phyloP scores from a whole-genome alignment of 2,329 filamentous ascomycete species.

The Botryotinia convoluta region DNA sequence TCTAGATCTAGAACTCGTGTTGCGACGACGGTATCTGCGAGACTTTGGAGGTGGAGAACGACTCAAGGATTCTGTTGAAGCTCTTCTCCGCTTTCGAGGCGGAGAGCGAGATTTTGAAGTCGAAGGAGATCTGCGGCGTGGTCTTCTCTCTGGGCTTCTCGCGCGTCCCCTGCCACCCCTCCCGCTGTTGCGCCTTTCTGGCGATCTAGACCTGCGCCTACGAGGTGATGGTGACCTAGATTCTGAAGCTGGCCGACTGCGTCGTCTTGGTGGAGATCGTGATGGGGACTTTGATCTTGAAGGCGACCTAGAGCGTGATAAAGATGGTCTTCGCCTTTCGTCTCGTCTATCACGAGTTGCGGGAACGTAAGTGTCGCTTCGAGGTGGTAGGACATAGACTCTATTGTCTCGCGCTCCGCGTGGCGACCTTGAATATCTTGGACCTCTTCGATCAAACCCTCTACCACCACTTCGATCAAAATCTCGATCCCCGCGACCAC shows the following conservation, averaged over 20 bases:
- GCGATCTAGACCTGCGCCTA: constrained; percentile 35
- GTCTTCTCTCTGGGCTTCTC: constrained; percentile 37
- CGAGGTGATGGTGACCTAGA: constrained; percentile 37
- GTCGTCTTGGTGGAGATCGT: constrained; percentile 33
- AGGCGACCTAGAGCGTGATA: constrained; percentile 35
- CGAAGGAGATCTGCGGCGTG: constrained; percentile 34
- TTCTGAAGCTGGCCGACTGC: constrained; percentile 34
- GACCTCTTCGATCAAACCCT: constrained; percentile 46
- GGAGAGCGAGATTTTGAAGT: constrained; percentile 33
- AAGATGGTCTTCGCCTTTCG: constrained; percentile 35
- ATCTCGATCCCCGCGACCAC: constrained; percentile 46
- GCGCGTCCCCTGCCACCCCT: constrained; percentile 34
- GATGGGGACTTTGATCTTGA: constrained; percentile 35
- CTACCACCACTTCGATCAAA: constrained; percentile 45
- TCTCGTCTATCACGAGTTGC: constrained; percentile 34
- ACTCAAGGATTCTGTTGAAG: constrained; percentile 33
- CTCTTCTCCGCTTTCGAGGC: constrained; percentile 35
- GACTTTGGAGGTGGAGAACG: constrained; percentile 35
- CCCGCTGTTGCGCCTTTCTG: constrained; percentile 34
- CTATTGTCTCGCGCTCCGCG: constrained; percentile 40
- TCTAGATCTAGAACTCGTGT: constrained; percentile 36
- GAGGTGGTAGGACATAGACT: constrained; percentile 35
- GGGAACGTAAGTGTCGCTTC: constrained; percentile 39
- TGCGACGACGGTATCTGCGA: constrained; percentile 31
- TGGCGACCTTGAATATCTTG: constrained; percentile 44